A percentile compares a stretch with the other conserved stretches of the same genome.
phyloP scores from a whole-genome alignment of 1,284 basidiomycete species.

The Omphalotus olearius region DNA sequence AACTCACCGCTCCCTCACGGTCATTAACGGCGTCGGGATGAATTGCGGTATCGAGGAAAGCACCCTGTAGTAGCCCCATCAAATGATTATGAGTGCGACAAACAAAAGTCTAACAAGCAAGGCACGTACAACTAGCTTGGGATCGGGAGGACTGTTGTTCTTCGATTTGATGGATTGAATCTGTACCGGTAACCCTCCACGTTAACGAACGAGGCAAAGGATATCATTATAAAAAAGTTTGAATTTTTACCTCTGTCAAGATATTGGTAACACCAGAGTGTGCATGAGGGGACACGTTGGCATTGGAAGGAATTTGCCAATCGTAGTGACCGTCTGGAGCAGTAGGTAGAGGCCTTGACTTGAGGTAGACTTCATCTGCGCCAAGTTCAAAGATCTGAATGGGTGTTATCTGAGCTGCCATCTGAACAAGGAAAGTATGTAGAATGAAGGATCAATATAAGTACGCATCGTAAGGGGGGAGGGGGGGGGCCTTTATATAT shows the following conservation, averaged over 20 bases:
- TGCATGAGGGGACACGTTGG: slow-evolving; percentile 20
- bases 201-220: neutral
- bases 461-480: too few relatives aligned
- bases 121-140: slow-evolving; percentile 17
- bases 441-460: too few relatives aligned
- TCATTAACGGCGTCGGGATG: slow-evolving; percentile 33
- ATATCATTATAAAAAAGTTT: too few relatives aligned
- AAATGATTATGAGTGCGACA: neutral
- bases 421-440: neutral
- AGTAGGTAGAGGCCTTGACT: slow-evolving; percentile 22
- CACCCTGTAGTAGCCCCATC: slow-evolving; percentile 16
- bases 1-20: slow-evolving; percentile 28
- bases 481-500: too few relatives aligned
- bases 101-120: neutral
- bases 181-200: too few relatives aligned
- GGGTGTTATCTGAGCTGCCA: slow-evolving; percentile 14
- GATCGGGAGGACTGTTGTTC: slow-evolving; percentile 15
- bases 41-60: slow-evolving; percentile 24
- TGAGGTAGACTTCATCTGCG: slow-evolving; percentile 25
- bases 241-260: neutral
- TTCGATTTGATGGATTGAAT: slow-evolving; percentile 15
- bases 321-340: slow-evolving; percentile 29
- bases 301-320: slow-evolving; percentile 22
- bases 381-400: slow-evolving; percentile 19
- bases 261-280: slow-evolving; percentile 25